These are phyloP conservation scores for Kurtzmaniella quercitrusa DNA, from an alignment of 1,139 yeast species.

Conservation along the genomic window DNA sequence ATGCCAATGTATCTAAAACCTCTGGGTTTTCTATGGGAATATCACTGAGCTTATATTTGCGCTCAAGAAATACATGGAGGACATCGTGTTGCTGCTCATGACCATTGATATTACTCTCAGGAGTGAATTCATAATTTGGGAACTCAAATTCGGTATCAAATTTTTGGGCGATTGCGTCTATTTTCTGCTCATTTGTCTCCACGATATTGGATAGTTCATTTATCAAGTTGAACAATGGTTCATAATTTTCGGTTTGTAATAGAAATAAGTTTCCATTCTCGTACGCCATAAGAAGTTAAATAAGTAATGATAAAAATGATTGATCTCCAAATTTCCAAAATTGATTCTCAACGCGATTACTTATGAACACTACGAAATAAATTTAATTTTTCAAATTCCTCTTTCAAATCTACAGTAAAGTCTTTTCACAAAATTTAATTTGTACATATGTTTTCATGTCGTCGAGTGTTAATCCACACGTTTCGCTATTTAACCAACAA, in stretches of 20 bases:
- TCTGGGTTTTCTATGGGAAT: constrained; percentile 7
- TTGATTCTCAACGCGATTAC: too few relatives aligned
- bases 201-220: constrained; percentile 21
- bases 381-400: too few relatives aligned
- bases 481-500: background rate
- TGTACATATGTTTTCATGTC: background rate
- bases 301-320: too few relatives aligned
- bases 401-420: background rate
- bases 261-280: constrained; percentile 15
- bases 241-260: constrained; percentile 36
- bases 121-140: constrained; percentile 13
- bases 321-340: too few relatives aligned
- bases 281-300: constrained; percentile 1
- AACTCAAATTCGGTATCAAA: constrained; percentile 22
- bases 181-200: constrained; percentile 20
- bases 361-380: too few relatives aligned
- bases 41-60: constrained; percentile 14
- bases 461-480: background rate
- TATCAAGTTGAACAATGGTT: constrained; percentile 25
- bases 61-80: constrained; percentile 14
- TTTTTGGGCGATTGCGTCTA: constrained; percentile 19
- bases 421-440: background rate
- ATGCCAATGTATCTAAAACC: constrained; percentile 2
- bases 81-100: constrained; percentile 12
- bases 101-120: constrained; percentile 13